phyloP scores from a whole-genome alignment of 768 basidiomycete genomes.

The Phaeotremella fagi region DNA sequence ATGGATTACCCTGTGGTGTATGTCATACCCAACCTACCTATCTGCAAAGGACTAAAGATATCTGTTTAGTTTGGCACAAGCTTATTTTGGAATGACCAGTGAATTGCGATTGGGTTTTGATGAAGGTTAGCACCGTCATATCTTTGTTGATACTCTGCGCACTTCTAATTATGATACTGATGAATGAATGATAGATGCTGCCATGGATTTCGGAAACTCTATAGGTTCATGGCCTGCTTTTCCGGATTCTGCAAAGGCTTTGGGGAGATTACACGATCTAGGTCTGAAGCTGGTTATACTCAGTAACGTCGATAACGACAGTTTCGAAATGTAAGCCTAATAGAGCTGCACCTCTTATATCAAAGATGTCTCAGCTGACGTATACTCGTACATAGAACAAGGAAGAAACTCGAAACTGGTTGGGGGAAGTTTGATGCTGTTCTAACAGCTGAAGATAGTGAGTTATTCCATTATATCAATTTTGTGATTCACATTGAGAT shows the following conservation, averaged over 20 bases:
- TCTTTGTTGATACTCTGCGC: slow-evolving; percentile 3
- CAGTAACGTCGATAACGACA: slow-evolving; percentile 24
- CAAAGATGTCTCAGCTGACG: too few species aligned
- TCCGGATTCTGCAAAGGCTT: slow-evolving; percentile 14
- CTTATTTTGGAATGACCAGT: slow-evolving; percentile 8
- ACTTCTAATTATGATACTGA: background rate
- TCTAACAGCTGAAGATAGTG: slow-evolving; percentile 27
- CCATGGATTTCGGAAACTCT: slow-evolving; percentile 14
- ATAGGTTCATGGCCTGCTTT: slow-evolving; percentile 25
- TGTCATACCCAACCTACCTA: too few species aligned
- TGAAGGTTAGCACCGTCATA: slow-evolving; percentile 8
- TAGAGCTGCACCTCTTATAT: background rate
- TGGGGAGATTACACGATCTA: slow-evolving; percentile 5
- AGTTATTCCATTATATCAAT: background rate
- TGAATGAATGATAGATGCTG: slow-evolving; percentile 1
- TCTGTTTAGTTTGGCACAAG: slow-evolving; percentile 8
- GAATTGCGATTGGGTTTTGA: slow-evolving; percentile 17
- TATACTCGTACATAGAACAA: slow-evolving; percentile 4
- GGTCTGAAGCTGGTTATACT: slow-evolving; percentile 21
- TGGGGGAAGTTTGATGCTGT: slow-evolving; percentile 19
- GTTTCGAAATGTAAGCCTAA: slow-evolving; percentile 19
- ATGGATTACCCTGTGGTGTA: slow-evolving; percentile 28
- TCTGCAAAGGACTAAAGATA: too few species aligned
- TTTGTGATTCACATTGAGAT: background rate
- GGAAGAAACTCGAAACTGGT: slow-evolving; percentile 19